Conservation (phyloP, 768 basidiomycete species). For the Lactarius hatsudake region DNA sequence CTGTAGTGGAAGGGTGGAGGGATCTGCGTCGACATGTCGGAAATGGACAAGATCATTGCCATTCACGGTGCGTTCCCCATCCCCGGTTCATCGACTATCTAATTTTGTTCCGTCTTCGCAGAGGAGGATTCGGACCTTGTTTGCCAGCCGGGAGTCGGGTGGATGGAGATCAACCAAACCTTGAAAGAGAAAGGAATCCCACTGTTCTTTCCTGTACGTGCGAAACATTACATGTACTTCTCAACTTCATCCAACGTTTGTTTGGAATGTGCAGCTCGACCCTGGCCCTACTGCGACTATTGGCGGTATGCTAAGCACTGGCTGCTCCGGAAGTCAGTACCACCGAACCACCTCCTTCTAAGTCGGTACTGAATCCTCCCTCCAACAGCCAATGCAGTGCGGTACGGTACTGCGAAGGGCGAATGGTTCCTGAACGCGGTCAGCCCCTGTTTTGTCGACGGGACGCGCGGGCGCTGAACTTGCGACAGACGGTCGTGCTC, state of each 20-base stretch:
- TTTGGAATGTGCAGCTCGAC: slow-evolving; percentile 49
- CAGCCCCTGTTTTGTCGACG: slow-evolving; percentile 24
- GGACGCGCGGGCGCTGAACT: neutral
- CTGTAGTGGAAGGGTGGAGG: slow-evolving; percentile 43
- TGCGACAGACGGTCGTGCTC: slow-evolving; percentile 75
- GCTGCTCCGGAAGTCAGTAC: slow-evolving; percentile 74
- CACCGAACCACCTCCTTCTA: neutral
- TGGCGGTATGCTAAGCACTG: slow-evolving; percentile 84
- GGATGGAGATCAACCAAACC: slow-evolving; percentile 68
- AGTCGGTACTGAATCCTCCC: neutral
- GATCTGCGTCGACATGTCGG: slow-evolving; percentile 75
- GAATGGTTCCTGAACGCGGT: slow-evolving; percentile 91
- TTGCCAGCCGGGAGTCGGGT: slow-evolving; percentile 69
- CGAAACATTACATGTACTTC: neutral
- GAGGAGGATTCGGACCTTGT: slow-evolving; percentile 71
- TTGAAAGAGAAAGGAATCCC: slow-evolving; percentile 70
- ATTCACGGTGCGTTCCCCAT: slow-evolving; percentile 54
- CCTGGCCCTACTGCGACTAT: slow-evolving; percentile 79
- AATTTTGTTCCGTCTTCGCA: slow-evolving; percentile 30
- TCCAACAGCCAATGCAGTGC: slow-evolving; percentile 64
- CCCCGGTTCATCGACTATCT: neutral
- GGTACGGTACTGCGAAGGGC: slow-evolving; percentile 84
- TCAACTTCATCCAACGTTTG: neutral
- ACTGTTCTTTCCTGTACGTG: slow-evolving; percentile 73
- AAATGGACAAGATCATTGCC: slow-evolving; percentile 75